Evolutionary conservation across 805 yeast genomes (phyloP), one percentile per base, ranked within the genome.

Genomic region (Candida vaughaniae): DNA sequence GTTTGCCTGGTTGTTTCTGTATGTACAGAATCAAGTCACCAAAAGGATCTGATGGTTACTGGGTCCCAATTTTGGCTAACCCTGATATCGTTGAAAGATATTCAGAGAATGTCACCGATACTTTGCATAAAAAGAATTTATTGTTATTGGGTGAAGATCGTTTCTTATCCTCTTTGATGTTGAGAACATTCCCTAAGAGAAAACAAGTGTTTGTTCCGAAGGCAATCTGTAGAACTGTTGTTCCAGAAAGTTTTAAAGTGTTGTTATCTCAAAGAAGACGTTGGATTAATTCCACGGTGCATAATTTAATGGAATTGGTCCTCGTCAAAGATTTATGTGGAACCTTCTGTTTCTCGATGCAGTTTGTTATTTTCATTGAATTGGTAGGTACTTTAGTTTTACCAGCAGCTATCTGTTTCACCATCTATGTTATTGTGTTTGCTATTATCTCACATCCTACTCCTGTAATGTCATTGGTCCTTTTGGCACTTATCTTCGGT

Each of bases 241-340:
- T 83, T n/a, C 97, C 97, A 0, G 84, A 82, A 50, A 72, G 73
- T 33, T 89, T 89, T 58, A 73, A 64, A 45, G 93, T 89, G 32
- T 69, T 89, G 46, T 68, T 89, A 31, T 89, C 96, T 1, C 97
- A 89, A 59, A 82, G 97, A 59, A 86, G 97, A 66, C 85, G 97
- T 58, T 89, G 97, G 97, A 89, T 89, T 51, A 89, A 89, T 60
- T 89, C 96, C 4, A 90, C 97, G 0, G 90, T 89, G 25, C 97
- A 89, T 62, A 89, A 89, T 55, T 74, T 89, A 60, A 75, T 90
- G 80, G 97, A 89, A 60, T 76, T 89, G 53, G 85, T 83, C 3
- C 64, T 86, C 44, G 90, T 89, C 15, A 79, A 80, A 36, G 96
- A 89, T 58, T 71, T 90, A 46, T 89, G 97, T 72, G 97, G 97